Conservation (phyloP, 805 yeast species). For the Barnettozyma salicaria region DNA sequence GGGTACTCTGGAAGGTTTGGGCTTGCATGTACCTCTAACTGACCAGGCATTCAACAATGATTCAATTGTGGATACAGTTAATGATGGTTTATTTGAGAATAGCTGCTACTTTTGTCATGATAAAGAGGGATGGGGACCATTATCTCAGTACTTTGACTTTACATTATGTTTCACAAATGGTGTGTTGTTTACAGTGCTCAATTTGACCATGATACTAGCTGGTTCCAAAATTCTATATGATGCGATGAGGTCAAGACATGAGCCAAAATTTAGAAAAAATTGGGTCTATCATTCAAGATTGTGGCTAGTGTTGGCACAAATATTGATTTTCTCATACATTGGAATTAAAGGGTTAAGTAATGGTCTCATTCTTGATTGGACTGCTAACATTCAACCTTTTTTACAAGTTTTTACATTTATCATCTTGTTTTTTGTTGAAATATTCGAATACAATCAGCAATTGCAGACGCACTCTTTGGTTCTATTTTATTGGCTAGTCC, state of each 20-base stretch:
- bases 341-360: conserved; percentile 18
- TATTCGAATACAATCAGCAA: conserved; percentile 64
- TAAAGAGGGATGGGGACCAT: conserved; percentile 38
- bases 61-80: too few relatives aligned
- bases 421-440: conserved; percentile 54
- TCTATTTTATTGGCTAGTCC: conserved; percentile 70
- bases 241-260: conserved; percentile 19
- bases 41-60: too few relatives aligned
- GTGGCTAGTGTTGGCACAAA: conserved; percentile 28
- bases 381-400: conserved; percentile 34
- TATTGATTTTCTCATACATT: conserved; percentile 23
- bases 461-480: conserved; percentile 61
- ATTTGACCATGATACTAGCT: conserved; percentile 36
- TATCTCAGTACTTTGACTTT: conserved; percentile 45
- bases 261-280: conserved; percentile 33
- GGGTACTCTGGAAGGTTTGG: too few relatives aligned
- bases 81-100: neutral
- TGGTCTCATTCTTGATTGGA: conserved; percentile 21
- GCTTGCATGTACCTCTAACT: too few relatives aligned
- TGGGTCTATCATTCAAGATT: conserved; percentile 34
- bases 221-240: conserved; percentile 36
- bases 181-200: conserved; percentile 36
- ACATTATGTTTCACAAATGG: conserved; percentile 59
- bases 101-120: conserved; percentile 22
- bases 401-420: conserved; percentile 34